A percentile compares a stretch with the other conserved stretches of the same genome.
These are phyloP conservation scores for Dothideomycetidae sp. DNA, from an alignment of 2,329 filamentous ascomycete species.

Conservation along the genomic window DNA sequence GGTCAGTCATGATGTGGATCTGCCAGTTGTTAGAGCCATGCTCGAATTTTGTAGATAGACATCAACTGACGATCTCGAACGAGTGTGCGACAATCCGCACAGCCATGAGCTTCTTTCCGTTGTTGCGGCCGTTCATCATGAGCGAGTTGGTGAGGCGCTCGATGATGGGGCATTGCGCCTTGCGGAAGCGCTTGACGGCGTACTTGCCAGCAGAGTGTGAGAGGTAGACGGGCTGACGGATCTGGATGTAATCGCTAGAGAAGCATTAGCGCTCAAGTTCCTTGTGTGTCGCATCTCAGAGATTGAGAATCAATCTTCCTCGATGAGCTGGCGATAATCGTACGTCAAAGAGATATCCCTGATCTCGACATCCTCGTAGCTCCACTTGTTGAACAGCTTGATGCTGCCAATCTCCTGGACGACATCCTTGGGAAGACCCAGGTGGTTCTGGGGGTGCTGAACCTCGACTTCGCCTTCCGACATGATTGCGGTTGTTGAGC, in stretches of 20 bases:
- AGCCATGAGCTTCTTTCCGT: slow-evolving; percentile 99
- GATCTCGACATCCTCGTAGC: slow-evolving; percentile 98
- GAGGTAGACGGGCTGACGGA: slow-evolving; percentile 97
- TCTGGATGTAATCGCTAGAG: slow-evolving; percentile 96
- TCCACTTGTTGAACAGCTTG: slow-evolving; percentile 98
- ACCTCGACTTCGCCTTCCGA: slow-evolving; percentile 97
- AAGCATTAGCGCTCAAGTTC: slow-evolving; percentile 12
- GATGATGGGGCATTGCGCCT: slow-evolving; percentile 99
- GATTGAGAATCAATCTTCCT: no score
- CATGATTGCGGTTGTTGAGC: slow-evolving; percentile 39
- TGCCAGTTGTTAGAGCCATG: slow-evolving; percentile 27
- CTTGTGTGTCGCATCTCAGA: background rate
- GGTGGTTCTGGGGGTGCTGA: slow-evolving; percentile 66
- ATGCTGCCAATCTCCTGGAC: slow-evolving; percentile 75
- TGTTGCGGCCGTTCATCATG: slow-evolving; percentile 99
- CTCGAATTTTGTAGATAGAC: no score
- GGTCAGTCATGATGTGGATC: slow-evolving; percentile 99
- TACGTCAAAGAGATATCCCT: slow-evolving; percentile 99
- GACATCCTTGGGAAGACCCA: slow-evolving; percentile 86
- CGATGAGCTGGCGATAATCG: slow-evolving; percentile 25
- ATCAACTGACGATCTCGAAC: slow-evolving; percentile 92
- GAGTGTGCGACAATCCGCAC: slow-evolving; percentile 97
- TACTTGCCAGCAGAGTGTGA: slow-evolving; percentile 98
- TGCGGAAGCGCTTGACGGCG: slow-evolving; percentile 99
- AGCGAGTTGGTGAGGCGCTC: slow-evolving; percentile 99